Conservation (phyloP, 768 basidiomycete species). For the Lactarius evosmus region DNA sequence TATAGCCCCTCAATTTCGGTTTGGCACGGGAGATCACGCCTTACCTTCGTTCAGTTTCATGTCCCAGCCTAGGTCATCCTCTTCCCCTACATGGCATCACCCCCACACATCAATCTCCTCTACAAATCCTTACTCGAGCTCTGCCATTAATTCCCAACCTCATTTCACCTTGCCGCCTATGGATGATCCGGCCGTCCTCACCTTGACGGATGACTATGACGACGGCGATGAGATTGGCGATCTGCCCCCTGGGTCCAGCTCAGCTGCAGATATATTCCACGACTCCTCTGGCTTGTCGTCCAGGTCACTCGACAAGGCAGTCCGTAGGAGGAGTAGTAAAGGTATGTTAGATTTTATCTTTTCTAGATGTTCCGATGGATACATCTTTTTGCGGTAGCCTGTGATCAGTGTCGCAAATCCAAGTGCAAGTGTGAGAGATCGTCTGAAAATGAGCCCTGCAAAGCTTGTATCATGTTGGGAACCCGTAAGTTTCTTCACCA, state of each 20-base stretch:
- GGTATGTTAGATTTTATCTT: conserved; percentile 37
- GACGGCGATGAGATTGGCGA: conserved; percentile 54
- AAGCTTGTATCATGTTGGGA: conserved; percentile 69
- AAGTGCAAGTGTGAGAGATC: conserved; percentile 77
- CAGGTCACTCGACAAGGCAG: conserved; percentile 45
- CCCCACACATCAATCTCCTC: conserved; percentile 1
- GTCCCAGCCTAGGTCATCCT: conserved; percentile 27
- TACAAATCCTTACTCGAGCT: conserved; percentile 6
- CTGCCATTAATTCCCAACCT: conserved; percentile 10
- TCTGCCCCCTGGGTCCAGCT: conserved; percentile 35
- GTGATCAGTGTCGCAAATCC: conserved; percentile 81
- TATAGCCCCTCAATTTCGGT: conserved; percentile 27
- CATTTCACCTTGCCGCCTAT: conserved; percentile 17
- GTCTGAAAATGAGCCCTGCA: conserved; percentile 60
- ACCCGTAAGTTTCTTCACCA: conserved; percentile 49
- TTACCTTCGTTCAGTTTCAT: conserved; percentile 27
- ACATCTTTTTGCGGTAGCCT: conserved; percentile 45
- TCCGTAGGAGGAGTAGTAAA: conserved; percentile 76
- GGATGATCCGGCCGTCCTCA: conserved; percentile 35
- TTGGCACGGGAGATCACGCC: conserved; percentile 32
- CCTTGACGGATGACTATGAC: conserved; percentile 63
- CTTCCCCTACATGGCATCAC: conserved; percentile 26
- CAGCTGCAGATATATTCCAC: conserved; percentile 28
- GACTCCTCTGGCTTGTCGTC: conserved; percentile 27
- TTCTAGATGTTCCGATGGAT: not conserved